Evolutionary conservation across 2,329 filamentous ascomycete species (phyloP), one percentile per base, ranked within the genome.

Genomic region (Xenosphaeropsis pyriputrescens): DNA sequence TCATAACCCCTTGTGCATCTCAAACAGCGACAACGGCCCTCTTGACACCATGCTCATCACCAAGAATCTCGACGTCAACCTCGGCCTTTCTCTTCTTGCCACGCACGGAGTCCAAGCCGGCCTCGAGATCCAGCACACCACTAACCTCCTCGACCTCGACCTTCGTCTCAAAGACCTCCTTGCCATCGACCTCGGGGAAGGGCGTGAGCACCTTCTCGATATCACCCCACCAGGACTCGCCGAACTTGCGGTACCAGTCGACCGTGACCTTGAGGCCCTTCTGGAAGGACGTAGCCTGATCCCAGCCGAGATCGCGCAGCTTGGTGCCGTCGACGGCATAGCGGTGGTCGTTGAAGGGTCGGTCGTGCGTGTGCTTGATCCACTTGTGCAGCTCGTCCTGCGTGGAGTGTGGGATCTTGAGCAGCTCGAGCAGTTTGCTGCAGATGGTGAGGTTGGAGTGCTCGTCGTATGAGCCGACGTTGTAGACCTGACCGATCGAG

Each of bases 381-480:
- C 75, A 81, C 48, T 68, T 68, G 41, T 67, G 63, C 39, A 78
- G 64, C 38, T 76, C 66, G 41, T 68, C 64, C 19, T 61, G 56
- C 4, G 59, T 62, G 14, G 63, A 58, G 41, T 69, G 60, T 6
- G 62, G 57, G 41, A 81, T 67, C 15, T 65, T 65, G 52, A 85
- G 74, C 40, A 76, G 64, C 22, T 64, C 62, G 18, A 88, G 64
- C 14, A 89, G 63, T 54, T 68, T 72, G 41, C 62, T 59, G 57
- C 81, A 82, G 5, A 89, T 65, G 2, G 76, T 66, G 14, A 81
- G 61, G 53, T 88, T 88, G 45, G 79, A 82, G 34, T 88, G 70
- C 54, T 88, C 82, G 53, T 86, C 79, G 42, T 71, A 69, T 0
- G 84, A 88, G 33, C 79, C 79, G 8, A 91, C 79, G 46, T 91